Evolutionary conservation across 768 basidiomycete species (phyloP), one percentile per base, ranked within the genome.

Genomic region (Suillus paluster): DNA sequence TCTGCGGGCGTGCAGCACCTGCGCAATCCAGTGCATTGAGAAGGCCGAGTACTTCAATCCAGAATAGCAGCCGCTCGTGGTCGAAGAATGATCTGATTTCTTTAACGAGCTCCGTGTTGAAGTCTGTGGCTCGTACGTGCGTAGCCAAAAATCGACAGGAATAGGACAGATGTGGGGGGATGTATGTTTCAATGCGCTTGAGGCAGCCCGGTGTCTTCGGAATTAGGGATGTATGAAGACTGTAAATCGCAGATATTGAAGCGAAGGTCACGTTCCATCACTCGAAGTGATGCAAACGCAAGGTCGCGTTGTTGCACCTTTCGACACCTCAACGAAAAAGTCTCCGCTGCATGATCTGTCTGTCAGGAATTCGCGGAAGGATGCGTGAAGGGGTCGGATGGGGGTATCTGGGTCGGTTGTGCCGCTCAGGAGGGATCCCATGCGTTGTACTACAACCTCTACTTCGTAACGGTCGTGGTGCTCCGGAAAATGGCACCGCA

Each of bases 211-310:
- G n/a, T 15, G 14, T 76, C 58, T 12, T 78, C 66, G 21, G 48
- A 50, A 59, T 80, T 77, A 9, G 39, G 64, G 14, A 68, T 23
- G 54, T 73, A 70, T 2, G 78, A 78, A 11, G 68, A 71, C 39
- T 68, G 62, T 14, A 80, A 59, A 9, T 72, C 27, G 61, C 72
- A 75, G 14, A 80, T 76, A 59, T 79, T 77, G 68, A 80, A 79
- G 50, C 62, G 61, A 30, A 78, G 73, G 5, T 60, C 64, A 4
- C 59, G 46, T 8, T 71, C 63, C 77, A 79, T 73, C 15, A 72
- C 59, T 2, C 56, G 49, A 6, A 80, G 57, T 11, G 66, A 73
- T 9, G 53, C 60, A 36, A 49, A 25, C 15, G 60, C 64, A 25
- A 66, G 44, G 21, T 38, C 1, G 9, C 38, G 14, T n/a, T 61